Evolutionary conservation across 179 eudicot species (phyloP), one percentile per base, ranked within the genome.

Genomic region (Silene noctiflora): DNA sequence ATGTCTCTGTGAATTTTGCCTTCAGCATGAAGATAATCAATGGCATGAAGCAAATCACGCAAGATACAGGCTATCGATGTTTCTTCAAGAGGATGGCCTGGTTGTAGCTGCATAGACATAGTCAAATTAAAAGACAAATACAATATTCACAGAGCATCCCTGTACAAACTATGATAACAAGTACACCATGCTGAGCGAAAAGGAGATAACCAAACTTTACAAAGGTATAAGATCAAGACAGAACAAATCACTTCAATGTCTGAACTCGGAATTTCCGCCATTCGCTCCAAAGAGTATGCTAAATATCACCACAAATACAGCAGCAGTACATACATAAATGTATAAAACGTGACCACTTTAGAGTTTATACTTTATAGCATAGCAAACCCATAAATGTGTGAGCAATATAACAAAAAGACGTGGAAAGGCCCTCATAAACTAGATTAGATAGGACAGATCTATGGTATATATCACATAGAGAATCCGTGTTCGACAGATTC

Each of bases 1-100:
- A 94, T 91, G 82, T 94, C 98, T 83, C 98, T 86, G 82, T 94
- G 98, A 80, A 94, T 94, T 85, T 94, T 94, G 65, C 97, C 97
- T 88, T 94, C 98, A 65, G 85, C 84, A 78, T 94, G 98, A 75
- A 94, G 97, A 82, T 94, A 94, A 77, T 94, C 98, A 83, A 94
- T 77, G 21, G 98, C 98, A 84, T 91, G 98, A 74, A 94, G 88
- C 84, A 94, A 85, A 86, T 94, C 98, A 44, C 96, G 92, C 77
- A 91, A 82, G 78, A 94, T 94, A 88, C 90, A 94, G 81, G 94
- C 89, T 80, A 94, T 91, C 29, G 98, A 90, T 84, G 88, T 81
- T 85, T 94, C 98, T 83, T 94, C 98, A 77, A 94, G 88, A 69
- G 98, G 98, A 72, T 88, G 91, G 76, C 94, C 96, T 59, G 98